phyloP scores from a whole-genome alignment of 345 rosid species.

The Arabis hirsuta region DNA sequence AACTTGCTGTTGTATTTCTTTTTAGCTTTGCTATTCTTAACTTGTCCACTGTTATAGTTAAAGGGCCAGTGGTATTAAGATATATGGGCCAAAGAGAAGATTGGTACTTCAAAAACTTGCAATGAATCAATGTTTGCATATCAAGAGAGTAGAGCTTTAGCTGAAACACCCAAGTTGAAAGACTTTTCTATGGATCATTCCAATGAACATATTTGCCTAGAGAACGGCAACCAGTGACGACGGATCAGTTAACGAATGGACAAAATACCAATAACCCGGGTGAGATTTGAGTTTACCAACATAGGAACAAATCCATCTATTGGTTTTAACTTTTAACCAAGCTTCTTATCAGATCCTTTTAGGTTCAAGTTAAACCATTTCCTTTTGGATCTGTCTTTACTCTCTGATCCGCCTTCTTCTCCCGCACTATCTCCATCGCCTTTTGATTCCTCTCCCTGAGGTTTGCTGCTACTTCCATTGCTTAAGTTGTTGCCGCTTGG shows the following conservation, averaged over 20 bases:
- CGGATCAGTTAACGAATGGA: constrained; percentile 12
- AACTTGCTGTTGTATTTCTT: no score
- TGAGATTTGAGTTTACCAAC: not conserved
- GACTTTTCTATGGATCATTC: constrained; percentile 25
- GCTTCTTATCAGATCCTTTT: constrained; percentile 82
- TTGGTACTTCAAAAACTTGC: constrained; percentile 7
- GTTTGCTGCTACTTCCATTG: constrained; percentile 73
- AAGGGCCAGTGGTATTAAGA: not conserved
- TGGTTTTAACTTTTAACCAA: constrained; percentile 37
- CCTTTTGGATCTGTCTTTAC: constrained; percentile 88
- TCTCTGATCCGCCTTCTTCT: constrained; percentile 76
- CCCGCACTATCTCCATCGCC: constrained; percentile 57
- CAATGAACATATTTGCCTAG: constrained; percentile 17
- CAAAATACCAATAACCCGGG: not conserved
- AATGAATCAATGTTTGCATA: constrained; percentile 22
- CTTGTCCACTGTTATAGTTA: not conserved
- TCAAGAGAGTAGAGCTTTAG: constrained; percentile 17
- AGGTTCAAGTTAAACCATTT: constrained; percentile 96
- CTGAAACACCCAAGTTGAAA: constrained; percentile 16
- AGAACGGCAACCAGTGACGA: constrained; percentile 9
- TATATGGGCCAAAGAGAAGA: constrained; percentile 1
- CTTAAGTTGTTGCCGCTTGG: constrained; percentile 45
- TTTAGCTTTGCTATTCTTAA: not conserved
- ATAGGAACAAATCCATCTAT: not conserved
- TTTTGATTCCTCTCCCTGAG: constrained; percentile 64